A percentile compares a stretch with the other conserved stretches of the same genome.
Conservation (phyloP, 768 basidiomycete species). For the Grammothele lineata region DNA sequence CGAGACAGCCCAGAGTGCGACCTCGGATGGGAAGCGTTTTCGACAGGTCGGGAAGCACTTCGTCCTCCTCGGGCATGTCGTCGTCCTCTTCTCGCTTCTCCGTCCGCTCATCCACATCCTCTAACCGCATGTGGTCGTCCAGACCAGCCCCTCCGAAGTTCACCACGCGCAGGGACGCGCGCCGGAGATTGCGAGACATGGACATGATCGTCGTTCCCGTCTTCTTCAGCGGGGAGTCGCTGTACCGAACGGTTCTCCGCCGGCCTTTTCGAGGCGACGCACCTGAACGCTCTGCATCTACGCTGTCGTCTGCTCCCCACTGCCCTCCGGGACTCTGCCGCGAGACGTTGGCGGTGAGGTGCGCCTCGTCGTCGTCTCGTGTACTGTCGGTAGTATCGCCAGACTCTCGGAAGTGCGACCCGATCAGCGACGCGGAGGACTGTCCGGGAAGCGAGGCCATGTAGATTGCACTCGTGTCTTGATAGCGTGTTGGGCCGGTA, state of each 20-base stretch:
- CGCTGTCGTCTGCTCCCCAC: conserved; percentile 24
- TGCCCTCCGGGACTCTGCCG: conserved; percentile 29
- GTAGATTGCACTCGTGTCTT: conserved; percentile 30
- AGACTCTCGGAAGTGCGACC: conserved; percentile 29
- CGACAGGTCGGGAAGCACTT: conserved; percentile 36
- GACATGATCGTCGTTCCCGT: conserved; percentile 56
- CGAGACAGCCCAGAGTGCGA: conserved; percentile 72
- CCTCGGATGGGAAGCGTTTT: conserved; percentile 61
- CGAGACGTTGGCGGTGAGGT: conserved; percentile 52
- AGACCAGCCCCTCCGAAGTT: conserved; percentile 63
- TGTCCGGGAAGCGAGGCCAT: conserved; percentile 41
- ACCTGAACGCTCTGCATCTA: conserved; percentile 49
- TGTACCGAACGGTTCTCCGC: conserved; percentile 49
- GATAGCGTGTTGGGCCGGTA: conserved; percentile 12
- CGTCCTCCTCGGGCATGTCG: conserved; percentile 28
- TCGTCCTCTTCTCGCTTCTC: conserved; percentile 26
- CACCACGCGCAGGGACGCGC: conserved; percentile 77
- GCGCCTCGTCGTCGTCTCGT: conserved; percentile 55
- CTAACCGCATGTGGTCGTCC: conserved; percentile 55
- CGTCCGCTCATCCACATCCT: conserved; percentile 41
- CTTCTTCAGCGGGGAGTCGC: conserved; percentile 49
- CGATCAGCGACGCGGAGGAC: conserved; percentile 51
- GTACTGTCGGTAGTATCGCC: conserved; percentile 33
- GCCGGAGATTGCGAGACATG: conserved; percentile 52
- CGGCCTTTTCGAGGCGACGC: conserved; percentile 30